phyloP scores from a whole-genome alignment of 2,329 filamentous ascomycete genomes.

The Pestalotiopsis sp. region DNA sequence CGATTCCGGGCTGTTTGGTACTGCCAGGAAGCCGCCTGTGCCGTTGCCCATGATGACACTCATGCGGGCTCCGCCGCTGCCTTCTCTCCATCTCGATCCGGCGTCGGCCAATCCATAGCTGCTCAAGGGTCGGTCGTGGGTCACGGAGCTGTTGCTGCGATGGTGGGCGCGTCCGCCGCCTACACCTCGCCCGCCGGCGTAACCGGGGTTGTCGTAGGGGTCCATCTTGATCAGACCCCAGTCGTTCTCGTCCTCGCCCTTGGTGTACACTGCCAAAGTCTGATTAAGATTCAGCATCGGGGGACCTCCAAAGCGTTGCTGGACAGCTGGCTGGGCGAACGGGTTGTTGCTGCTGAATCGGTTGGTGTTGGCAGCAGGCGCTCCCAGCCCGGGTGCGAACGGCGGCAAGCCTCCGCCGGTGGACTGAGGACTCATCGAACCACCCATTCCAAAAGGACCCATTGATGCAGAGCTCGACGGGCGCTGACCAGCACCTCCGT shows the following conservation, averaged over 20 bases:
- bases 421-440: slow-evolving; percentile 29
- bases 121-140: slow-evolving; percentile 48
- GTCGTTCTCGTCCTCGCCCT: slow-evolving; percentile 58
- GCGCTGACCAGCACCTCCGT: slow-evolving; percentile 38
- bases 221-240: slow-evolving; percentile 61
- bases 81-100: slow-evolving; percentile 49
- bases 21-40: slow-evolving; percentile 53
- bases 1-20: slow-evolving; percentile 40
- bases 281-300: slow-evolving; percentile 42
- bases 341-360: slow-evolving; percentile 66
- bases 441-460: slow-evolving; percentile 26
- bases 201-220: slow-evolving; percentile 27
- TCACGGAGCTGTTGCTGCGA: slow-evolving; percentile 28
- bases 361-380: slow-evolving; percentile 18
- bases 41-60: slow-evolving; percentile 58
- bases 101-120: slow-evolving; percentile 61
- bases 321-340: slow-evolving; percentile 43
- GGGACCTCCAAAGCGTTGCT: slow-evolving; percentile 30
- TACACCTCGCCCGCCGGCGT: slow-evolving; percentile 18
- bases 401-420: slow-evolving; percentile 14
- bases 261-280: slow-evolving; percentile 63
- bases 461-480: slow-evolving; percentile 38
- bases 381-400: slow-evolving; percentile 17
- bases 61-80: slow-evolving; percentile 50
- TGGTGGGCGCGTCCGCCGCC: slow-evolving; percentile 24